phyloP scores from a whole-genome alignment of 139 green algal species.

The Edaphochlamys debaryana region DNA sequence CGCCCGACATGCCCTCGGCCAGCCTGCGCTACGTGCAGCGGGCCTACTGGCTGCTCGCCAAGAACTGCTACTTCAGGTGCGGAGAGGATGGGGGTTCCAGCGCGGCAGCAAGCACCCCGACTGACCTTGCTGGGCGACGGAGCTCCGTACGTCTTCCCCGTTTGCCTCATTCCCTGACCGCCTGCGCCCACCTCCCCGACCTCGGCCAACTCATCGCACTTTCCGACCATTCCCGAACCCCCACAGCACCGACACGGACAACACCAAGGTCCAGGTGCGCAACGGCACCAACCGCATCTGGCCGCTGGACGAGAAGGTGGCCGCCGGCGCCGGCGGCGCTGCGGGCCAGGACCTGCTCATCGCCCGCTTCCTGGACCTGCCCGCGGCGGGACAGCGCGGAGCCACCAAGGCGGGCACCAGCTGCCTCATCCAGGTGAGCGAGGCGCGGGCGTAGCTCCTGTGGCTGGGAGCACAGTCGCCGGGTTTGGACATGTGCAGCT shows the following conservation, averaged over 20 bases:
- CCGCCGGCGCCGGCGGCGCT: neutral
- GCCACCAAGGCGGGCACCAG: neutral
- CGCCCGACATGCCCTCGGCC: neutral
- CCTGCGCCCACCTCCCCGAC: too few species aligned
- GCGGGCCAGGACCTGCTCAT: conserved; percentile 1
- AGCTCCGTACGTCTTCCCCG: too few species aligned
- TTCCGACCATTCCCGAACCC: too few species aligned
- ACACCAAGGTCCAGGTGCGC: conserved; percentile 42
- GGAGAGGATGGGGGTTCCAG: too few species aligned
- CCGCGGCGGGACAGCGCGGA: neutral
- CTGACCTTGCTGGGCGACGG: too few species aligned
- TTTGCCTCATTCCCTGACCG: too few species aligned
- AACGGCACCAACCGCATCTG: conserved; percentile 41
- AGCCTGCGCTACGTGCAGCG: conserved; percentile 39
- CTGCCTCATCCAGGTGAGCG: conserved; percentile 34
- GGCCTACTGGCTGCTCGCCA: conserved; percentile 44
- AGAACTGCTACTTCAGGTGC: conserved; percentile 41
- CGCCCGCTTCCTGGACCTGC: conserved; percentile 34
- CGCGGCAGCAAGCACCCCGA: too few species aligned
- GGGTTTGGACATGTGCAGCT: too few species aligned
- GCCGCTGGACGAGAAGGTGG: neutral
- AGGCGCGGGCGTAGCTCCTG: too few species aligned
- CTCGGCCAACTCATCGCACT: too few species aligned
- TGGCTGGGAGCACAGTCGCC: too few species aligned
- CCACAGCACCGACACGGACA: conserved; percentile 50